phyloP scores from a whole-genome alignment of 2,329 filamentous ascomycete genomes.

The Ascochyta lentis region DNA sequence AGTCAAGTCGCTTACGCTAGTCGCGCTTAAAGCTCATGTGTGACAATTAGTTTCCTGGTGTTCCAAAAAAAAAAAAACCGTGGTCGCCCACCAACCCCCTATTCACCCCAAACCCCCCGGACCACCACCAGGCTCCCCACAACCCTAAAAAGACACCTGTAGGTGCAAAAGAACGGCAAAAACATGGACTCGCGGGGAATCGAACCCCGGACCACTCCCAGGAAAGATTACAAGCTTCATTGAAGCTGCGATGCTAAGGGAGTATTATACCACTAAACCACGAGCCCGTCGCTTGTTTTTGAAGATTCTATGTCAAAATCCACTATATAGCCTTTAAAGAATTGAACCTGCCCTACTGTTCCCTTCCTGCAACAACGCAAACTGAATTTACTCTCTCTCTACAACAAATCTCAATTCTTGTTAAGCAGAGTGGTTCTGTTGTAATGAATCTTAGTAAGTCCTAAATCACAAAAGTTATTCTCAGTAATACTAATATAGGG shows the following conservation, averaged over 20 bases:
- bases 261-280: conserved; percentile 34
- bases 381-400: too few species aligned
- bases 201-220: conserved; percentile 23
- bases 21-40: not conserved
- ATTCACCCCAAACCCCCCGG: not conserved
- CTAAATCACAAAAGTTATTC: too few species aligned
- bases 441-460: too few species aligned
- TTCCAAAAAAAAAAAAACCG: not conserved
- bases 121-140: not conserved
- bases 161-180: not conserved
- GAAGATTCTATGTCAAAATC: not conserved
- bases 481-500: too few species aligned
- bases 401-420: too few species aligned
- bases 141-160: not conserved
- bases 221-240: not conserved
- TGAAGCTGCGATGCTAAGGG: conserved; percentile 21
- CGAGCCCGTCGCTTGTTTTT: conserved; percentile 15
- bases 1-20: not conserved
- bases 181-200: conserved; percentile 10
- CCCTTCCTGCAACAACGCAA: too few species aligned
- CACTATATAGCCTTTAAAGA: not conserved
- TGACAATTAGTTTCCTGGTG: not conserved
- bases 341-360: not conserved
- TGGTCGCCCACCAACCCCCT: too few species aligned
- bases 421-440: too few species aligned